phyloP scores from a whole-genome alignment of 2,329 filamentous ascomycete genomes.

The Teratosphaeria gauchensis region DNA sequence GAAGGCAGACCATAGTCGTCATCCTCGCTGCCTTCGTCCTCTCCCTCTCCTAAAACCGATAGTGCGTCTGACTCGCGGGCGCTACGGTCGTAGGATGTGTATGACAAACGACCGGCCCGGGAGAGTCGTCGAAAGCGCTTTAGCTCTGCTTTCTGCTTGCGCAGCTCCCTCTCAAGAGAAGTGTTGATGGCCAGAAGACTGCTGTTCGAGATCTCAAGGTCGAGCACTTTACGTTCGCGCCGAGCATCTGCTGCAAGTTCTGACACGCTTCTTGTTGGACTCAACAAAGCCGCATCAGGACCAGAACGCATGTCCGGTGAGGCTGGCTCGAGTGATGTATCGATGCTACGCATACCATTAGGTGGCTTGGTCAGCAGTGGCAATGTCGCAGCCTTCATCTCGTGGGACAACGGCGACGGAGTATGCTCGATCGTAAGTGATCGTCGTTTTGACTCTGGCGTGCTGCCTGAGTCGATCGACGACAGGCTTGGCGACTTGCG shows the following conservation, averaged over 20 bases:
- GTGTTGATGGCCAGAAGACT: conserved; percentile 92
- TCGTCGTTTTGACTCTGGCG: conserved; percentile 21
- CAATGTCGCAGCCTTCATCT: conserved; percentile 6
- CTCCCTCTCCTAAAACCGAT: conserved; percentile 25
- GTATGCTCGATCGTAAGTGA: conserved; percentile 15
- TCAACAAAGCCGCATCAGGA: conserved; percentile 22
- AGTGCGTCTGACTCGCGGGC: conserved; percentile 25
- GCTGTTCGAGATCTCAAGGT: conserved; percentile 92
- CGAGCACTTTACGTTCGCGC: conserved; percentile 86
- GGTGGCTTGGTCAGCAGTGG: conserved; percentile 10
- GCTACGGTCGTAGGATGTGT: conserved; percentile 32
- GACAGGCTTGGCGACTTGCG: conserved; percentile 32
- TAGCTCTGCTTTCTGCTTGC: conserved; percentile 82
- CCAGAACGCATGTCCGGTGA: not conserved
- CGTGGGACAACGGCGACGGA: conserved; percentile 13
- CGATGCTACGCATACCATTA: conserved; percentile 15
- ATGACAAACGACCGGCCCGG: conserved; percentile 64
- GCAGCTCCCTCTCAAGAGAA: conserved; percentile 79
- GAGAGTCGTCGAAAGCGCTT: conserved; percentile 79
- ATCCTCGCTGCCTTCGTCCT: conserved; percentile 21
- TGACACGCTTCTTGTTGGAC: conserved; percentile 44
- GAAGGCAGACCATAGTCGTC: conserved; percentile 17
- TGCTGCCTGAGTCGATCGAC: conserved; percentile 34
- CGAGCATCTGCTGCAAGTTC: conserved; percentile 82
- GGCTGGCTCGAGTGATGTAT: conserved; percentile 16